Conservation (phyloP, 129 eudicot genomes). For the Centrapalus pauciflorus region DNA sequence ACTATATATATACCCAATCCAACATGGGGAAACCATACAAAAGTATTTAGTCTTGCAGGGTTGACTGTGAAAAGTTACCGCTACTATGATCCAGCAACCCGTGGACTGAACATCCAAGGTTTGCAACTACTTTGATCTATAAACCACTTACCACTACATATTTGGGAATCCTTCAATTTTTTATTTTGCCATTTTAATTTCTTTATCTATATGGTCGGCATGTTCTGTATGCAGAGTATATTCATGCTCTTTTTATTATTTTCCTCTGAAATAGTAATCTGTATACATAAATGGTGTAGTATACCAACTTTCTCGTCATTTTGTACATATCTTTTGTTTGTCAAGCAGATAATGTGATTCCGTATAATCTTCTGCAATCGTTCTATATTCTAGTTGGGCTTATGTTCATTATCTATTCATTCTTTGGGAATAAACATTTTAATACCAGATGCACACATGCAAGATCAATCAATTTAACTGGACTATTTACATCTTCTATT, state of each 20-base stretch:
- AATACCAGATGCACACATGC: not conserved
- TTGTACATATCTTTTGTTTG: not conserved
- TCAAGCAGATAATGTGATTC: not conserved
- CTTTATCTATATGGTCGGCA: not conserved
- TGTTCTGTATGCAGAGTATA: not conserved
- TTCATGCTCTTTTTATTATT: not conserved
- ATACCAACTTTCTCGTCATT: not conserved
- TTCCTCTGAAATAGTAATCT: not conserved
- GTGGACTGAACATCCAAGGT: constrained; percentile 88
- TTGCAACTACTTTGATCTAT: constrained; percentile 11
- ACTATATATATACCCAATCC: constrained; percentile 78
- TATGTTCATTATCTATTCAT: not conserved
- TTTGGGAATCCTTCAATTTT: not conserved
- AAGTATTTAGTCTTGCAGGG: constrained; percentile 72
- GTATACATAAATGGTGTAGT: not conserved
- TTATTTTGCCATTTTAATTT: not conserved
- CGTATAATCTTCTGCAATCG: not conserved
- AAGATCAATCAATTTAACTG: not conserved
- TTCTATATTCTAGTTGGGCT: not conserved
- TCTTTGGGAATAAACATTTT: not conserved
- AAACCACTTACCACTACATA: not conserved
- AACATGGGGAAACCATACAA: constrained; percentile 95
- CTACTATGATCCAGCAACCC: constrained; percentile 86
- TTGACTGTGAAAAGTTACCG: constrained; percentile 74
- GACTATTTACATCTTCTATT: not conserved